Percentiles rank a stretch among this genome's conserved stretches.
Conservation (phyloP, 140 eudicot genomes). For the Anethum foeniculum region DNA sequence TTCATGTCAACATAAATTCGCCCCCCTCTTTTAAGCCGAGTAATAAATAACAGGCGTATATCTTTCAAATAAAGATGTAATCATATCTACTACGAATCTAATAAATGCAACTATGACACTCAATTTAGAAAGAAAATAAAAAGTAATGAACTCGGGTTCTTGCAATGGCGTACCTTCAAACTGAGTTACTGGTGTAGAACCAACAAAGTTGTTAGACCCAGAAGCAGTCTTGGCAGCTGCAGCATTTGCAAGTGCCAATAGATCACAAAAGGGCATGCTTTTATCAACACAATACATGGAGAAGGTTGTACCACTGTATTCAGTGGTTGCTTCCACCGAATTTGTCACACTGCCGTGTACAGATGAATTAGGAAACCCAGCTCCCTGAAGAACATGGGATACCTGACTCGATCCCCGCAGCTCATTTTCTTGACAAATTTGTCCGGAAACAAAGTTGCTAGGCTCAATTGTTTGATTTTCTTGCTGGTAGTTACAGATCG, state of each 20-base stretch:
- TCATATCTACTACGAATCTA: neutral
- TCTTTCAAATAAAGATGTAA: neutral
- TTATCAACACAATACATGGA: conserved; percentile 21
- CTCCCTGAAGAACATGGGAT: neutral
- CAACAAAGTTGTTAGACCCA: conserved; percentile 12
- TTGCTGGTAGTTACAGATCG: conserved; percentile 24
- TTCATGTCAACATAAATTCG: neutral
- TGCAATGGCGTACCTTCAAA: conserved; percentile 6
- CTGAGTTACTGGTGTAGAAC: neutral
- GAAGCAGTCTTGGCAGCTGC: conserved; percentile 1
- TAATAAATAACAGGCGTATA: neutral
- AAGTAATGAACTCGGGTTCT: neutral
- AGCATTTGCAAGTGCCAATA: conserved; percentile 45
- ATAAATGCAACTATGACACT: neutral
- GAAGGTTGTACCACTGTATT: conserved; percentile 14
- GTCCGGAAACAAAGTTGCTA: conserved; percentile 14
- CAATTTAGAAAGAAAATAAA: conserved; percentile 16
- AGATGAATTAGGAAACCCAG: neutral
- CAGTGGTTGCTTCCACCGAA: neutral
- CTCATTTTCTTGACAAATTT: neutral
- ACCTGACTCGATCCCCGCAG: neutral
- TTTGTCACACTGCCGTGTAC: conserved; percentile 8
- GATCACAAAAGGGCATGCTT: conserved; percentile 29
- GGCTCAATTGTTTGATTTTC: conserved; percentile 16
- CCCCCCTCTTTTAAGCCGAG: neutral